A percentile compares a stretch with the other conserved stretches of the same genome.
phyloP scores from a whole-genome alignment of 1,139 yeast genomes.

The Suhomyces bokatorum region DNA sequence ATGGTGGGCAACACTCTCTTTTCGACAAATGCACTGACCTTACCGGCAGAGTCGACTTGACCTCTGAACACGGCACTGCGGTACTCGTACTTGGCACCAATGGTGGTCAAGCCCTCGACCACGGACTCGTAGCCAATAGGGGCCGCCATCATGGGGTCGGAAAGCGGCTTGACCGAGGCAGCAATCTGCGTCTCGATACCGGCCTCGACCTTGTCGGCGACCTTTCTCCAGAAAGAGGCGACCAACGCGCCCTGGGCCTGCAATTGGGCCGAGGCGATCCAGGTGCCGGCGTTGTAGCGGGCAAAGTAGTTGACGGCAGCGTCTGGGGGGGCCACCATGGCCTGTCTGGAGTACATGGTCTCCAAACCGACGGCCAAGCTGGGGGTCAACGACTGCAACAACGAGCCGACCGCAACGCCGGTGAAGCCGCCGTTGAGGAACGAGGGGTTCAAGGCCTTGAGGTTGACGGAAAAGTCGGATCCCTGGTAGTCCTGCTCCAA shows the following conservation, averaged over 20 bases:
- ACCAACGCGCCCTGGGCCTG: conserved; percentile 90
- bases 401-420: conserved; percentile 90
- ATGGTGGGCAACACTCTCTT: conserved; percentile 92
- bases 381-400: conserved; percentile 86
- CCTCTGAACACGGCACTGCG: conserved; percentile 96
- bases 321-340: conserved; percentile 78
- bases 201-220: conserved; percentile 91
- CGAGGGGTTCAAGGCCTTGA: conserved; percentile 90
- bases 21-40: conserved; percentile 87
- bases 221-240: conserved; percentile 93
- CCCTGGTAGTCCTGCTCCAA: conserved; percentile 96
- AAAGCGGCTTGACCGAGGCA: conserved; percentile 75
- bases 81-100: conserved; percentile 98
- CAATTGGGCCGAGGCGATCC: conserved; percentile 94
- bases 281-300: conserved; percentile 81
- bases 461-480: conserved; percentile 80
- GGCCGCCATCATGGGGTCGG: conserved; percentile 78
- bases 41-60: conserved; percentile 88
- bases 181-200: conserved; percentile 91
- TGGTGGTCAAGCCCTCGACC: conserved; percentile 86
- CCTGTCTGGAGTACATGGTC: conserved; percentile 83
- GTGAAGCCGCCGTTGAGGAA: conserved; percentile 71
- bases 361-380: conserved; percentile 88
- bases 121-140: conserved; percentile 81
- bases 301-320: conserved; percentile 89